A percentile compares a stretch with the other conserved stretches of the same genome.
These are phyloP conservation scores for Pisolithus orientalis DNA, from an alignment of 768 basidiomycete species.

Conservation along the genomic window DNA sequence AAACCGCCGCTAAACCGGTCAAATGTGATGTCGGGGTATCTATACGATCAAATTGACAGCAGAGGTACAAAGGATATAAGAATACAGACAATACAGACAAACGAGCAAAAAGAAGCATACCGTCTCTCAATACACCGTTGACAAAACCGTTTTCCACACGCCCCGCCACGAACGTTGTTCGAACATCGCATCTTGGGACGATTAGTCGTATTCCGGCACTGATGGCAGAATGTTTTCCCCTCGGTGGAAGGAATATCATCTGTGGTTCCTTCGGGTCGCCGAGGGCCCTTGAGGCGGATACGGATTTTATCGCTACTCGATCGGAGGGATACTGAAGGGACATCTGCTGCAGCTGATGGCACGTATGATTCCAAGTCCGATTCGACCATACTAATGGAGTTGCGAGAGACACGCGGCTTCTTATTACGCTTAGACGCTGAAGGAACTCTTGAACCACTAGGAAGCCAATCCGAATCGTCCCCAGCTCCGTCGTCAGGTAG, in stretches of 20 bases:
- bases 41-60: conserved; percentile 5
- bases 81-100: neutral
- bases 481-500: neutral
- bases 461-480: neutral
- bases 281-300: neutral
- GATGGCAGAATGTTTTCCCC: conserved; percentile 27
- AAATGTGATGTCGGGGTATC: conserved; percentile 36
- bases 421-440: neutral
- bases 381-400: neutral
- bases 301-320: neutral
- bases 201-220: conserved; percentile 24
- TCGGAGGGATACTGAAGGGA: conserved; percentile 2
- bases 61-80: neutral
- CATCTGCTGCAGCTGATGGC: neutral
- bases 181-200: conserved; percentile 34
- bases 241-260: neutral
- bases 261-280: neutral
- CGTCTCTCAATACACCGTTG: conserved; percentile 28
- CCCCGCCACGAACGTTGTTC: conserved; percentile 6
- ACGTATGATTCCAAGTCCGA: conserved; percentile 8
- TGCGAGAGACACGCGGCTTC: conserved; percentile 9
- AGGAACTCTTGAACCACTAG: neutral
- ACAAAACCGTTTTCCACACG: conserved; percentile 31
- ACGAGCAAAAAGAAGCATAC: conserved; percentile 13
- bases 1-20: conserved; percentile 24